phyloP scores from a whole-genome alignment of 75 land plant species.

The Cryptomeria japonica region DNA sequence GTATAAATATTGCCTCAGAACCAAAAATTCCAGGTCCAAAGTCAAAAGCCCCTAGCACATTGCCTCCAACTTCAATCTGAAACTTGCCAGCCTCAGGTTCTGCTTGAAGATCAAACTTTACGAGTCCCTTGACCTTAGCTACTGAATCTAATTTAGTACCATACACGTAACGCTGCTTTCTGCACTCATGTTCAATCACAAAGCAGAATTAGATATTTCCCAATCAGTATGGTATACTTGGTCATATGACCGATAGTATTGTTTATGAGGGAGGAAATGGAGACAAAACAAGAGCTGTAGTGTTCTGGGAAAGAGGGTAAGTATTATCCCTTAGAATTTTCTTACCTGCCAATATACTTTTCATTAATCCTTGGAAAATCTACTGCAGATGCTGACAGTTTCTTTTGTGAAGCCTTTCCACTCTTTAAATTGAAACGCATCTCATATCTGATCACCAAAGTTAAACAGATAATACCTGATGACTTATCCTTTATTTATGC shows the following conservation, averaged over 20 bases:
- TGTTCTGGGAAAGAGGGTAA: not conserved
- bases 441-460: slow-evolving; percentile 67
- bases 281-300: not conserved
- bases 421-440: slow-evolving; percentile 87
- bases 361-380: slow-evolving; percentile 97
- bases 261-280: not conserved
- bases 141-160: slow-evolving; percentile 55
- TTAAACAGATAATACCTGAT: not conserved
- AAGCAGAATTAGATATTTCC: not conserved
- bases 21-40: slow-evolving; percentile 84
- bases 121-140: slow-evolving; percentile 59
- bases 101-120: slow-evolving; percentile 82
- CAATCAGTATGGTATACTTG: not conserved
- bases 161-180: slow-evolving; percentile 83
- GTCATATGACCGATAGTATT: not conserved
- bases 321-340: not conserved
- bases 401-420: slow-evolving; percentile 80
- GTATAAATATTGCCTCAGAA: slow-evolving; percentile 86
- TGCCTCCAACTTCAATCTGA: slow-evolving; percentile 77
- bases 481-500: not conserved
- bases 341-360: slow-evolving; percentile 84
- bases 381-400: slow-evolving; percentile 61
- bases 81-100: slow-evolving; percentile 58
- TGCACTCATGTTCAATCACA: slow-evolving; percentile 26
- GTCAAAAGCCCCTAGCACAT: slow-evolving; percentile 55